A percentile compares a stretch with the other conserved stretches of the same genome.
These are phyloP conservation scores for Chloris gayana DNA, from an alignment of 176 grass and related monocot genomes.

Conservation along the genomic window DNA sequence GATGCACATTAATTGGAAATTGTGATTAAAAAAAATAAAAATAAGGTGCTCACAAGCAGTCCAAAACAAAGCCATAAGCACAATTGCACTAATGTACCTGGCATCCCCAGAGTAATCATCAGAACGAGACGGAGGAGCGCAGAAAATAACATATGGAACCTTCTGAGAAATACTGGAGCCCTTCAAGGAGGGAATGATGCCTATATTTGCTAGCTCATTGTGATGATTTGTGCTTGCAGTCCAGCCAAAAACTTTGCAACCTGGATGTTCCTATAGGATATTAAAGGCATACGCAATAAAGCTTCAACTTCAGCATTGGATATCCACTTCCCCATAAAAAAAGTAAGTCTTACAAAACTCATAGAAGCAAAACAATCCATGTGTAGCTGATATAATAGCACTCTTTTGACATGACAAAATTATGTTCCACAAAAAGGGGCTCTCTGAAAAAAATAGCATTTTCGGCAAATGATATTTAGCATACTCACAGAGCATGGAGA, in stretches of 20 bases:
- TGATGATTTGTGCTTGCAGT: conserved; percentile 86
- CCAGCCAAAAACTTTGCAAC: conserved; percentile 71
- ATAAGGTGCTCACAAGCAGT: background rate
- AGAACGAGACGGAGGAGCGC: conserved; percentile 74
- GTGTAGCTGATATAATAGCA: background rate
- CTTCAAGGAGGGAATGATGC: conserved; percentile 69
- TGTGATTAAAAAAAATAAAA: background rate
- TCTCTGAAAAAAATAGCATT: background rate
- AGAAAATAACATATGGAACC: conserved; percentile 82
- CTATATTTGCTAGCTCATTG: conserved; percentile 62
- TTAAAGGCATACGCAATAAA: background rate
- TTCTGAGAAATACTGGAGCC: conserved; percentile 47
- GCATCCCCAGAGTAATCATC: conserved; percentile 78
- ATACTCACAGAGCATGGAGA: background rate
- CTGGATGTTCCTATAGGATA: conserved; percentile 65
- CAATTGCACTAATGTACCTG: conserved; percentile 43
- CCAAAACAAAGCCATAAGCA: conserved; percentile 20
- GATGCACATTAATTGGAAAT: background rate
- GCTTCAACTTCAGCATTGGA: background rate
- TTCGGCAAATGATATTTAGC: background rate
- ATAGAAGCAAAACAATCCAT: background rate
- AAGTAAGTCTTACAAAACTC: background rate
- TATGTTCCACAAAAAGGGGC: background rate
- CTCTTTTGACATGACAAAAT: background rate
- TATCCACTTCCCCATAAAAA: background rate